Percentiles rank a stretch among this genome's conserved stretches.
Conservation (phyloP, 2,329 filamentous ascomycete genomes). For the Cordyceps cateniannulata region DNA sequence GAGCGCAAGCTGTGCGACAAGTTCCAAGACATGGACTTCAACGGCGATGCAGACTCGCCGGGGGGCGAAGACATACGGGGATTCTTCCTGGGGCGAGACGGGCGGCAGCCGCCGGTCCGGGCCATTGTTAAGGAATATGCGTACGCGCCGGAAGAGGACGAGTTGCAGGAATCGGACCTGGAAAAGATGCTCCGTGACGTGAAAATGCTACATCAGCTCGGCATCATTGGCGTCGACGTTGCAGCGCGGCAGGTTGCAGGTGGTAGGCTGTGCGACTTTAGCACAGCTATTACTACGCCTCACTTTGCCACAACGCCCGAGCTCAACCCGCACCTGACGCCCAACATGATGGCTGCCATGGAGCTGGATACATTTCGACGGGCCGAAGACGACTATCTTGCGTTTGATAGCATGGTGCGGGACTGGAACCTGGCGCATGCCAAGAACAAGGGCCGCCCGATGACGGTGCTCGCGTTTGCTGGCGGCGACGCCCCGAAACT, state of each 20-base stretch:
- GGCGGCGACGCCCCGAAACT: no score
- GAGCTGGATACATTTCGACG: not conserved
- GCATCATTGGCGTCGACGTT: not conserved
- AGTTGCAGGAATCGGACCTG: not conserved
- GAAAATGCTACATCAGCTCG: not conserved
- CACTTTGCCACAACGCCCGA: not conserved
- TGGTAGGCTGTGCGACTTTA: not conserved
- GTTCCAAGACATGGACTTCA: not conserved
- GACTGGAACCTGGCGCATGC: no score
- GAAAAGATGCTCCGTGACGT: not conserved
- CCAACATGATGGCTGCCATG: not conserved
- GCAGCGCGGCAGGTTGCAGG: not conserved
- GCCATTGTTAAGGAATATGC: no score
- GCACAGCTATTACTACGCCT: not conserved
- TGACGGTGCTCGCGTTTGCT: no score
- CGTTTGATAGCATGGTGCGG: no score
- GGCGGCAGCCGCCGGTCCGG: not conserved
- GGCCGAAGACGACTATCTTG: not conserved
- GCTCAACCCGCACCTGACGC: not conserved
- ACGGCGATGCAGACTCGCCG: not conserved
- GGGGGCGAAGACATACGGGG: not conserved
- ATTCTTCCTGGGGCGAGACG: not conserved
- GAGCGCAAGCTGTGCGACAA: not conserved
- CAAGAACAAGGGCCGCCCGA: no score
- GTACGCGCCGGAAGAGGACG: not conserved